Evolutionary conservation across 179 eudicot genomes (phyloP).

Genomic region (Spergularia azorica): DNA sequence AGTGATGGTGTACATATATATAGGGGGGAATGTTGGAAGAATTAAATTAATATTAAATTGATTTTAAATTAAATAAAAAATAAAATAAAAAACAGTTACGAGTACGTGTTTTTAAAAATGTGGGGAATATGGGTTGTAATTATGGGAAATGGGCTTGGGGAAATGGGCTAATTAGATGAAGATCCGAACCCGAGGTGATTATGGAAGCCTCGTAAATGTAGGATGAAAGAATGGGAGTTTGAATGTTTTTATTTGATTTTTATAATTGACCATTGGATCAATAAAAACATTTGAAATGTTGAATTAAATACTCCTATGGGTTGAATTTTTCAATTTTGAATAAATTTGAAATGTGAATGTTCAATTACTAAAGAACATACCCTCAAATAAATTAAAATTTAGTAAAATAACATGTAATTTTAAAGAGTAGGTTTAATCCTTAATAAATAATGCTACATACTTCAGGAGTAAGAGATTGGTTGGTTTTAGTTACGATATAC

Average conservation of each 20-base stretch:
- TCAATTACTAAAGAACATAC: no score
- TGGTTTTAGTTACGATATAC: no score
- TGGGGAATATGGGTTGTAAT: background rate
- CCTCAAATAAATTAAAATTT: no score
- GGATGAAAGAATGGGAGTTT: background rate
- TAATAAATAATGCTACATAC: no score
- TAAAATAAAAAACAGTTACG: background rate
- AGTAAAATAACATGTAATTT: no score
- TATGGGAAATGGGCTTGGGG: background rate
- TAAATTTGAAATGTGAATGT: no score
- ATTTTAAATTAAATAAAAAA: no score
- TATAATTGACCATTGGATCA: background rate
- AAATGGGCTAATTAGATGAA: background rate
- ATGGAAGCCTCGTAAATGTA: slow-evolving; percentile 20
- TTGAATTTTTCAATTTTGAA: no score
- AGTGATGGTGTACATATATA: background rate
- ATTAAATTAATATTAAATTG: background rate
- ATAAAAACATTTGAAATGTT: background rate
- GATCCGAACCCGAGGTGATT: slow-evolving; percentile 12
- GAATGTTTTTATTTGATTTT: background rate
- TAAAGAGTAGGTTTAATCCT: no score
- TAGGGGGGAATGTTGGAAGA: background rate
- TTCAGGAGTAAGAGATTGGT: no score
- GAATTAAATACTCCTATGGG: no score
- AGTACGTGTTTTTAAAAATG: background rate